phyloP scores from a whole-genome alignment of 2,329 filamentous ascomycete species.

The Colletotrichum lini region DNA sequence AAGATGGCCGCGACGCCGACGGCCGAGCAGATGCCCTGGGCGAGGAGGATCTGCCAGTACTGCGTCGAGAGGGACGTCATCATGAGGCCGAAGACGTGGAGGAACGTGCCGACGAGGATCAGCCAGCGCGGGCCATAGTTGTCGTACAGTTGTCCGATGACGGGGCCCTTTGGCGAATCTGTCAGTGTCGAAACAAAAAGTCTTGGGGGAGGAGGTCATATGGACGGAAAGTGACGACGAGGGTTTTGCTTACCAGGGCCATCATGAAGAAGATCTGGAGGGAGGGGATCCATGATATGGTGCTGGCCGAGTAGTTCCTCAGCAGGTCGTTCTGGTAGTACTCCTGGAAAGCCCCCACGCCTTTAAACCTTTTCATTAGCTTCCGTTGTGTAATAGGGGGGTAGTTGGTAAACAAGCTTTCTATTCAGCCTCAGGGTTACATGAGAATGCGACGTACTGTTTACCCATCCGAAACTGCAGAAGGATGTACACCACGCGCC shows the following conservation, averaged over 20 bases:
- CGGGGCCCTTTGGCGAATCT: constrained; percentile 60
- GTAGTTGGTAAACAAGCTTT: not conserved
- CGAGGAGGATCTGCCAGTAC: constrained; percentile 59
- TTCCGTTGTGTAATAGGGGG: not conserved
- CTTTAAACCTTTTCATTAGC: constrained; percentile 43
- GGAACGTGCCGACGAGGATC: constrained; percentile 64
- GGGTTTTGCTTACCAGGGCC: constrained; percentile 53
- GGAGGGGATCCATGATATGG: constrained; percentile 74
- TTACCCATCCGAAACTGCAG: constrained; percentile 58
- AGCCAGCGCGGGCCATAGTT: constrained; percentile 72
- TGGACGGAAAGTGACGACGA: not conserved
- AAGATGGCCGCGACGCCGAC: constrained; percentile 55
- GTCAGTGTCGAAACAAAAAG: not conserved
- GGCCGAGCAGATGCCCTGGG: constrained; percentile 56
- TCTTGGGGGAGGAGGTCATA: too few species aligned
- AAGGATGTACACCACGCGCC: constrained; percentile 59
- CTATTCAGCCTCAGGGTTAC: constrained; percentile 9
- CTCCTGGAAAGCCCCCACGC: constrained; percentile 68
- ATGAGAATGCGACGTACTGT: constrained; percentile 44
- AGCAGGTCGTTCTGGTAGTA: constrained; percentile 69
- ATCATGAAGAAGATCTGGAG: constrained; percentile 71
- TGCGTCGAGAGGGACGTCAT: constrained; percentile 67
- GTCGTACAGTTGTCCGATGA: constrained; percentile 76
- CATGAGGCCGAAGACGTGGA: constrained; percentile 75
- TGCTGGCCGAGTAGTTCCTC: constrained; percentile 63